Conservation (phyloP, 2,329 filamentous ascomycete species). For the Sporothrix mexicana region DNA sequence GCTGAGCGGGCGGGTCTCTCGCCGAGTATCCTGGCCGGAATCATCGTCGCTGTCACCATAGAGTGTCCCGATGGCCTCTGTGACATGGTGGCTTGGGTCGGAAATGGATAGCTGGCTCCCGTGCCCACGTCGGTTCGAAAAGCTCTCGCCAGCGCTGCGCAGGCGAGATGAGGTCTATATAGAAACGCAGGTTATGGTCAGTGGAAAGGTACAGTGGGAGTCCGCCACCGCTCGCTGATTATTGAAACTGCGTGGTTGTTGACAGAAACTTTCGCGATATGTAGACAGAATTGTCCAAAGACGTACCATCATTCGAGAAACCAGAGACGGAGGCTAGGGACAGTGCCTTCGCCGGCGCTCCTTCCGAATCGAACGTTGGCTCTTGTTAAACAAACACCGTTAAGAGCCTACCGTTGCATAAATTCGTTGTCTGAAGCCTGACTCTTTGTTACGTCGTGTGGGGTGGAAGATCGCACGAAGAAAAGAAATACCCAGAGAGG, state of each 20-base stretch:
- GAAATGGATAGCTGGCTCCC: conserved; percentile 70
- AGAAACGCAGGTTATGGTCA: conserved; percentile 3
- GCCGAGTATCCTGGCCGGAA: conserved; percentile 54
- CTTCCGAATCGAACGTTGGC: conserved; percentile 16
- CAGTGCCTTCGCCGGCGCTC: conserved; percentile 36
- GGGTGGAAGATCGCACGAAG: too few relatives aligned
- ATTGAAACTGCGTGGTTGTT: background rate
- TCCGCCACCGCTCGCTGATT: too few relatives aligned
- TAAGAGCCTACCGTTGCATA: background rate
- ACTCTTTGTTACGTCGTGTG: conserved; percentile 7
- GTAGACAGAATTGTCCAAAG: conserved; percentile 39
- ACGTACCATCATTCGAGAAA: conserved; percentile 40
- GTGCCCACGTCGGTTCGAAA: conserved; percentile 65
- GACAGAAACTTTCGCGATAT: background rate
- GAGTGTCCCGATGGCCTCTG: conserved; percentile 88
- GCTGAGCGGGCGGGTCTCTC: conserved; percentile 70
- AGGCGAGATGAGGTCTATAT: conserved; percentile 63
- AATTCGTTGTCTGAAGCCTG: conserved; percentile 23
- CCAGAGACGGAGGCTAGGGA: conserved; percentile 32
- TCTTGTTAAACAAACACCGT: conserved; percentile 1
- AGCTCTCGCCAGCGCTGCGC: conserved; percentile 62
- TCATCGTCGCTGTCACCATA: conserved; percentile 79
- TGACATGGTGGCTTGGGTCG: conserved; percentile 92
- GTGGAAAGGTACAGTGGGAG: background rate
- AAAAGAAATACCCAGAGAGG: background rate